Percentiles rank a stretch among this genome's conserved stretches.
Conservation (phyloP, 2,329 filamentous ascomycete genomes). For the Ambrosiella cleistominuta region DNA sequence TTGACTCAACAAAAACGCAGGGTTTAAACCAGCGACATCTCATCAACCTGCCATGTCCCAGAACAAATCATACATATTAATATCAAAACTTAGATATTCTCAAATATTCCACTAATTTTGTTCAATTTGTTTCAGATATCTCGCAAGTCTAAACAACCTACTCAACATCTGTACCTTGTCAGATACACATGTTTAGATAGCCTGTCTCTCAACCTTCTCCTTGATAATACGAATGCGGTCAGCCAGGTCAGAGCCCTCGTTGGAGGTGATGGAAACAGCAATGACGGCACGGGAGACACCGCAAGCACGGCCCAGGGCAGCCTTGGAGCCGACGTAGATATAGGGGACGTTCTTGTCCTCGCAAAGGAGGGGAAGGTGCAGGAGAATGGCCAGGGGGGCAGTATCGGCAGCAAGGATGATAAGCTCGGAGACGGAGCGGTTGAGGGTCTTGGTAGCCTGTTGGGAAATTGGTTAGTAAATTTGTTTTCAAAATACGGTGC, state of each 20-base stretch:
- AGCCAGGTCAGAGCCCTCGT: conserved; percentile 76
- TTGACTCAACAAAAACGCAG: not conserved
- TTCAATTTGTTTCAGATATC: not conserved
- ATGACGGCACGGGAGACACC: conserved; percentile 83
- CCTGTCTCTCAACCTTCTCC: conserved; percentile 88
- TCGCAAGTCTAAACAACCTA: not conserved
- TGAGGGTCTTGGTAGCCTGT: conserved; percentile 63
- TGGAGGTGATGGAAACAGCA: conserved; percentile 72
- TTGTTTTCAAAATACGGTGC: too few species aligned
- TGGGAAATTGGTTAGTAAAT: not conserved
- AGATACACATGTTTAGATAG: conserved; percentile 48
- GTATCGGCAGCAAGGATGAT: conserved; percentile 83
- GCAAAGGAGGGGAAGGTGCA: conserved; percentile 75
- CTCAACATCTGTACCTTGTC: not conserved
- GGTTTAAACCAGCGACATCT: not conserved
- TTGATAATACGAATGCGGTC: conserved; percentile 76
- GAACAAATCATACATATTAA: not conserved
- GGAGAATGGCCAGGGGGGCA: conserved; percentile 67
- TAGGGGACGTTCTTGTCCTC: conserved; percentile 57
- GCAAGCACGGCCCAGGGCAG: conserved; percentile 72
- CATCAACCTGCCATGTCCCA: not conserved
- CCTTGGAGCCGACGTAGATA: conserved; percentile 60
- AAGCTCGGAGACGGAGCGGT: conserved; percentile 78
- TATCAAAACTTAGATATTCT: not conserved
- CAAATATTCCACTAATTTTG: conserved; percentile 2